Evolutionary conservation across 345 rosid genomes (phyloP).

Genomic region (Brassica incana): DNA sequence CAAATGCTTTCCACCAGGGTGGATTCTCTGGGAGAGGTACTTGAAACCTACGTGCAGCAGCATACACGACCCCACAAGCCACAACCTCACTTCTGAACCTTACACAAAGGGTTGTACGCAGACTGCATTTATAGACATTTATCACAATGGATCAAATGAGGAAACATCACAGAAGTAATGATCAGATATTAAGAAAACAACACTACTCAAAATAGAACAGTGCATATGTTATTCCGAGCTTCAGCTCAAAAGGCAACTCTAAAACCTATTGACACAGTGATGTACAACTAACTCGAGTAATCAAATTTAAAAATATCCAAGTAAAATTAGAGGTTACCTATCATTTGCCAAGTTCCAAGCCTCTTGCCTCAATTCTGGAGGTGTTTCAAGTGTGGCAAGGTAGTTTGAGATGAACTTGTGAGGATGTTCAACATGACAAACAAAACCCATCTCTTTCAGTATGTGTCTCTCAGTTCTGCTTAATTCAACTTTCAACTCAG

Average conservation of each 20-base stretch:
- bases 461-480: conserved; percentile 90
- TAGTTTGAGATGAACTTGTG: conserved; percentile 92
- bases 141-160: neutral
- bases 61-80: conserved; percentile 98
- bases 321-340: conserved; percentile 47
- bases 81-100: conserved; percentile 94
- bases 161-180: neutral
- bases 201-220: neutral
- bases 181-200: neutral
- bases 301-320: neutral
- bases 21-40: conserved; percentile 94
- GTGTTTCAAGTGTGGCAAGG: conserved; percentile 76
- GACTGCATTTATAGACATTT: conserved; percentile 38
- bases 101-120: conserved; percentile 78
- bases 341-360: conserved; percentile 97
- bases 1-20: conserved; percentile 98
- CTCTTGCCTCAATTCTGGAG: conserved; percentile 74
- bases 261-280: neutral
- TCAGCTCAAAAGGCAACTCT: neutral
- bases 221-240: neutral
- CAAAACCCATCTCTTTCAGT: conserved; percentile 92
- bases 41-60: conserved; percentile 88
- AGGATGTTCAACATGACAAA: conserved; percentile 96
- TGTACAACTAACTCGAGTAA: neutral
- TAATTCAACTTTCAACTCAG: conserved; percentile 71